Percentiles rank a stretch among this genome's conserved stretches.
phyloP scores from a whole-genome alignment of 495 filamentous ascomycete genomes.

The Amphirosellinia nigrospora region DNA sequence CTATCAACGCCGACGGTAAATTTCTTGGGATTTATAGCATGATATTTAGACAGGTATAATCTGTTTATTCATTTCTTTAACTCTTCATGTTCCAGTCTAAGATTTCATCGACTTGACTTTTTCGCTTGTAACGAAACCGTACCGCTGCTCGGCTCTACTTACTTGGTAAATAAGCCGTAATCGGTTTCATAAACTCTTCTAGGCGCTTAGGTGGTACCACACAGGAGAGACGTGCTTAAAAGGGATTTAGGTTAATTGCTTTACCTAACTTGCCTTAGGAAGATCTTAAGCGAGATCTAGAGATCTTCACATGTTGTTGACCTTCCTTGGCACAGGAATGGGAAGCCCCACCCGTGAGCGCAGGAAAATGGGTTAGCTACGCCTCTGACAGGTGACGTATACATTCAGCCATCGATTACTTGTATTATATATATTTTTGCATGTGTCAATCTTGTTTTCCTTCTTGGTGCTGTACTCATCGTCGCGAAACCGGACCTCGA shows the following conservation, averaged over 20 bases:
- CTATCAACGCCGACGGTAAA: not conserved
- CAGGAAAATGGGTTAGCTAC: not conserved
- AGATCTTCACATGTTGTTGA: conserved; percentile 14
- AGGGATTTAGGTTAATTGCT: no score
- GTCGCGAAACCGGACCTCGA: not conserved
- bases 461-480: not conserved
- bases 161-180: no score
- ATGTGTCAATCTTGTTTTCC: not conserved
- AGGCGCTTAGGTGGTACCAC: no score
- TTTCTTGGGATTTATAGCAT: no score
- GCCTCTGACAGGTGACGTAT: conserved; percentile 2
- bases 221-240: not conserved
- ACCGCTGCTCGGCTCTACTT: no score
- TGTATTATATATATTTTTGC: not conserved
- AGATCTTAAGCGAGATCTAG: not conserved
- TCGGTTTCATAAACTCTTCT: not conserved
- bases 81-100: no score
- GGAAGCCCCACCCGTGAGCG: not conserved
- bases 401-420: no score
- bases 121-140: no score
- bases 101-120: not conserved
- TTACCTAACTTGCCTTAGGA: not conserved
- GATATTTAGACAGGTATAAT: no score
- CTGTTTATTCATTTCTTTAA: no score
- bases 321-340: conserved; percentile 1